Percentiles rank a stretch among this genome's conserved stretches.
phyloP scores from a whole-genome alignment of 2,329 filamentous ascomycete species.

The Xylariales sp. region DNA sequence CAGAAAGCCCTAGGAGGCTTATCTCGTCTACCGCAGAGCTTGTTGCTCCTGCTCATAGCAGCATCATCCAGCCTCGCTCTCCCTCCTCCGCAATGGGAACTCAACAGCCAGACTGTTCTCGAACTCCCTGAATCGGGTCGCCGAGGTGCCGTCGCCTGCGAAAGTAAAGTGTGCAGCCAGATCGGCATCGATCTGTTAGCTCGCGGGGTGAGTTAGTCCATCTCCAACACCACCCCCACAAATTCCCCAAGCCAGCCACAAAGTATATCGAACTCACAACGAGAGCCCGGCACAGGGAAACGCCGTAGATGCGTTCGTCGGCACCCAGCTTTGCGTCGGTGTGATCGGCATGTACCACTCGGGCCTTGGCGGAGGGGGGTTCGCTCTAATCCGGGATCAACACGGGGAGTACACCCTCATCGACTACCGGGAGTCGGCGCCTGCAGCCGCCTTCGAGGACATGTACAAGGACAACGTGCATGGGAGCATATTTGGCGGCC shows the following conservation, averaged over 20 bases:
- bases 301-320: constrained; percentile 80
- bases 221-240: background rate
- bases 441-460: constrained; percentile 80
- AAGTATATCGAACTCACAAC: background rate
- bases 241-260: background rate
- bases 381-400: constrained; percentile 79
- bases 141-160: constrained; percentile 49
- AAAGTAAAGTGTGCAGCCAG: constrained; percentile 50
- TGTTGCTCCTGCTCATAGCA: constrained; percentile 29
- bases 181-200: constrained; percentile 50
- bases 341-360: constrained; percentile 82
- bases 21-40: constrained; percentile 24
- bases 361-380: constrained; percentile 91
- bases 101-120: constrained; percentile 39
- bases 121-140: constrained; percentile 33
- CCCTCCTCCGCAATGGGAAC: constrained; percentile 18
- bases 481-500: constrained; percentile 76
- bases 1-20: constrained; percentile 8
- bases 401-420: constrained; percentile 83
- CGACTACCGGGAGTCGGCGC: constrained; percentile 91
- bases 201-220: constrained; percentile 45
- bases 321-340: constrained; percentile 80
- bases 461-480: constrained; percentile 82
- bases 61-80: constrained; percentile 18
- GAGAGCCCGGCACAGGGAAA: constrained; percentile 65